A percentile compares a stretch with the other conserved stretches of the same genome.
Conservation (phyloP, 805 yeast genomes). For the Monosporozyma solicola region DNA sequence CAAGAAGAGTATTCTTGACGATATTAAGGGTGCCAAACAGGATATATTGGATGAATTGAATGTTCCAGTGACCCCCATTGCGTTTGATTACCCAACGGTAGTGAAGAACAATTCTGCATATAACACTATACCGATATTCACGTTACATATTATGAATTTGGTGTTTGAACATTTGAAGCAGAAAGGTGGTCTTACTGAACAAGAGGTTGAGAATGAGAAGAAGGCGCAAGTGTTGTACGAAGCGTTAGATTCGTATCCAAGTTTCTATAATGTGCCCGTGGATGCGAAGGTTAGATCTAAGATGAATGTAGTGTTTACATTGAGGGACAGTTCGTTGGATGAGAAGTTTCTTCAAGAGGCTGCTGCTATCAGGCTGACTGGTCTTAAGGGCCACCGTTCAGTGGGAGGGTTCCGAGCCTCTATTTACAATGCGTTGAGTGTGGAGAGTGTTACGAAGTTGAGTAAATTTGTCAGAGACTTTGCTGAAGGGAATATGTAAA, state of each 20-base stretch:
- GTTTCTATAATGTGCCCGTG: slow-evolving; percentile 60
- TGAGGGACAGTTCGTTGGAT: slow-evolving; percentile 56
- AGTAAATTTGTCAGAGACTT: slow-evolving; percentile 51
- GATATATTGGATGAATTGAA: slow-evolving; percentile 48
- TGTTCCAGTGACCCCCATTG: slow-evolving; percentile 81
- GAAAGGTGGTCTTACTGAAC: slow-evolving; percentile 64
- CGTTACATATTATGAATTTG: slow-evolving; percentile 75
- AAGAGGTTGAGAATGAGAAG: slow-evolving; percentile 44
- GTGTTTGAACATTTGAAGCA: slow-evolving; percentile 56
- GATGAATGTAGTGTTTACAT: slow-evolving; percentile 90
- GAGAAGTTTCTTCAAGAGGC: slow-evolving; percentile 64
- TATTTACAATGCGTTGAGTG: slow-evolving; percentile 75
- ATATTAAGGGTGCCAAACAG: slow-evolving; percentile 41
- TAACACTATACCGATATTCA: slow-evolving; percentile 92
- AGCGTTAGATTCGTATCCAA: slow-evolving; percentile 57
- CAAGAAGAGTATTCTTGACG: slow-evolving; percentile 67
- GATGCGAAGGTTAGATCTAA: slow-evolving; percentile 56
- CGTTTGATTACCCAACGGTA: slow-evolving; percentile 77
- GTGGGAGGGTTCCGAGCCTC: slow-evolving; percentile 97
- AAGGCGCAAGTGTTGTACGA: slow-evolving; percentile 61
- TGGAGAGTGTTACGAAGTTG: slow-evolving; percentile 49
- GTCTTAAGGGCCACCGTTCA: slow-evolving; percentile 91
- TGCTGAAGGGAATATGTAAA: slow-evolving; percentile 34
- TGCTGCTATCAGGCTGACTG: slow-evolving; percentile 47
- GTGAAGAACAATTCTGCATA: slow-evolving; percentile 87